Evolutionary conservation across 2,329 filamentous ascomycete genomes (phyloP), one percentile per base, ranked within the genome.

Genomic region (Trichoderma sp.): DNA sequence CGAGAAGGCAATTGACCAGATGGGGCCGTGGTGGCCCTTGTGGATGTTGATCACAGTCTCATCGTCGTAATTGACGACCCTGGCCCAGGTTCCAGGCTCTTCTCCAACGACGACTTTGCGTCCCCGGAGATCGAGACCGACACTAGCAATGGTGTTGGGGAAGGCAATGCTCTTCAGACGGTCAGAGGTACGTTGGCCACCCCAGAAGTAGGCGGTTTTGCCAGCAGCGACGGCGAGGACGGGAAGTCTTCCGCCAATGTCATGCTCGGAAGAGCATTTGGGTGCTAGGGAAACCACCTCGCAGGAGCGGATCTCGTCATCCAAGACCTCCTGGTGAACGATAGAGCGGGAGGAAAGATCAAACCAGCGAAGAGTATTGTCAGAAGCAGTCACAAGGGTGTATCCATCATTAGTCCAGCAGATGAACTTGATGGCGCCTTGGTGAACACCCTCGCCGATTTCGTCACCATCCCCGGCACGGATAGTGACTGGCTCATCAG

Each of bases 21-120:
- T 96, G 1, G 95, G 95, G 1, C 96, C 96, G 76, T 99, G 96
- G 74, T 99, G 96, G 28, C 96, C 96, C 81, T 97, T 97, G 82
- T 97, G 93, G 14, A 95, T 91, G 78, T 98, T 96, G 54, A 97
- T 94, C 72, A 87, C 86, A 34, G 32, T 13, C 74, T 91, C 91
- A 60, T 90, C 90, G 69, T 97, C 93, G 81, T 94, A 95, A 75
- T 94, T 89, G 82, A 97, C 96, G 6, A 98, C 91, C 70, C 93
- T 90, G n/a, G 96, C 95, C 95, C 95, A 99, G 0, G 96, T 98
- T 76, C 97, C 95, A 49, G 90, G 91, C 71, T 92, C 91, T 78
- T 94, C 93, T 70, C 96, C 96, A 21, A 96, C 96, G 13, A 98
- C 91, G 75, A 97, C 89, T 75, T 92, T 93, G 70, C 91, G 87